Evolutionary conservation across 2,329 filamentous ascomycete species (phyloP), one percentile per base, ranked within the genome.

Genomic region (Rutstroemia sydowiana): DNA sequence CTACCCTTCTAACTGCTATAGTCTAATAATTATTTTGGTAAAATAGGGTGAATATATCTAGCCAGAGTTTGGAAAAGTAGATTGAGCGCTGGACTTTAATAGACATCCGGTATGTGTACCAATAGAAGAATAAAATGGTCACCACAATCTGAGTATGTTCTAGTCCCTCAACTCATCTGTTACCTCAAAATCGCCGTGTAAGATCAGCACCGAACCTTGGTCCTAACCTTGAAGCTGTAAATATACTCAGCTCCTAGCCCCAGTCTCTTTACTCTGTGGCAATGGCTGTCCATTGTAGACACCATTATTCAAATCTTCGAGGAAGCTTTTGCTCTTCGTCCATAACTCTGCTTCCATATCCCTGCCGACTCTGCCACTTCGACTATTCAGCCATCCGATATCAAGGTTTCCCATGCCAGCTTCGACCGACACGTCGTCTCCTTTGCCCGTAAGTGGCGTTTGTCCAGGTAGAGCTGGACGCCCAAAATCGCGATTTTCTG

Each of bases 361-460:
- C 62, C 84, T 80, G 52, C 88, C 88, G 20, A 95, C 87, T 57
- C 85, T 85, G 57, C 87, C 85, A 55, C 87, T 88, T 52, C 88
- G 79, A 62, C 88, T 91, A 66, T 96, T 97, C 61, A 97, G 70
- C 81, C 87, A 92, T 30, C 91, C 91, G 13, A 95, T 84, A 65
- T 96, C 91, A 48, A 96, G 73, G 16, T 63, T 65, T 2, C 77
- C 60, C 73, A 74, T 20, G 74, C 79, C 52, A 73, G 69, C 36
- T 75, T 63, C 59, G 10, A 50, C 66, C 40, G 67, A 68, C 9
- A 63, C 49, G n/a, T 57, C 46, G 4, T 46, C 39, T 31, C 41
- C 32, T n/a, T 51, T 60, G 40, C 31, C 55, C 42, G 36, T 44
- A 9, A 28, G 14, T 34, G 42, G 44, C n/a, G n/a, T n/a, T 20